These are phyloP conservation scores for Tremella fuciformis DNA, from an alignment of 768 basidiomycete genomes.

Conservation along the genomic window DNA sequence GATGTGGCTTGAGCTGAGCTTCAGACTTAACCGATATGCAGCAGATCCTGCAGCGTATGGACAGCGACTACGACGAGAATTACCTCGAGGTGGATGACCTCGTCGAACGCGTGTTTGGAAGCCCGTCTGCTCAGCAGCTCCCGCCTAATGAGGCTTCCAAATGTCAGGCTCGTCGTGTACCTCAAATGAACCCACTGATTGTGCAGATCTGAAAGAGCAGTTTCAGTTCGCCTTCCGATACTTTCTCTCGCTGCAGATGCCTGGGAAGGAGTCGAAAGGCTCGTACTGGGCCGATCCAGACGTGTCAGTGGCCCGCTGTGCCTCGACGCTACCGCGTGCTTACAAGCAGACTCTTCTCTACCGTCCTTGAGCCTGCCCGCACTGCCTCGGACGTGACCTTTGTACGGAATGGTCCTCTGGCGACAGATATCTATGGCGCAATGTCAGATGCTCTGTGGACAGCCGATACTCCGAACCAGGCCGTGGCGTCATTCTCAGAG, in stretches of 20 bases:
- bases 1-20: not conserved
- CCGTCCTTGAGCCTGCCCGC: slow-evolving; percentile 17
- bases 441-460: slow-evolving; percentile 30
- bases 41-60: not conserved
- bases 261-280: not conserved
- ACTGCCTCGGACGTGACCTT: slow-evolving; percentile 24
- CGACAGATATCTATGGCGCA: slow-evolving; percentile 17
- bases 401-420: slow-evolving; percentile 2
- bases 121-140: slow-evolving; percentile 22
- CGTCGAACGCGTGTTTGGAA: slow-evolving; percentile 12
- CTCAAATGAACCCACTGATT: not conserved
- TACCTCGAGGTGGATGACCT: slow-evolving; percentile 33
- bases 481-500: slow-evolving; percentile 24
- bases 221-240: not conserved
- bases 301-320: not conserved
- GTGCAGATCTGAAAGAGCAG: not conserved
- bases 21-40: not conserved
- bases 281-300: slow-evolving; percentile 1
- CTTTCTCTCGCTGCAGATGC: slow-evolving; percentile 3
- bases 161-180: slow-evolving; percentile 14
- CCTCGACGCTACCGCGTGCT: not conserved
- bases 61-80: not conserved
- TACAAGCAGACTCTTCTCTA: slow-evolving; percentile 12
- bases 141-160: slow-evolving; percentile 23
- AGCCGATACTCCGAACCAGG: slow-evolving; percentile 15